phyloP scores from a whole-genome alignment of 1,139 yeast species.

The Sugiyamaella novakii region DNA sequence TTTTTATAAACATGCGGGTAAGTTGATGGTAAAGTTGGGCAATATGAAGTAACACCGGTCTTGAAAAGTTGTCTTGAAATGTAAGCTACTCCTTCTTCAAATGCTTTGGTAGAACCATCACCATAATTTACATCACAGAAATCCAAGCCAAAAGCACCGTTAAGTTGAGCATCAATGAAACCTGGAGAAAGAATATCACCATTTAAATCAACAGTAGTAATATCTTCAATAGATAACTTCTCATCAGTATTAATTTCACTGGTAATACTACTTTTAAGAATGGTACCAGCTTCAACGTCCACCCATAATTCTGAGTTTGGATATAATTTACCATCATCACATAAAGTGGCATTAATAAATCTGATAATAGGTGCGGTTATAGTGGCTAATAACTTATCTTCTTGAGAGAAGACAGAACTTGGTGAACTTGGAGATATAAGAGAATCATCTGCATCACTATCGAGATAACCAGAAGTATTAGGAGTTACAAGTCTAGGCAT shows the following conservation, averaged over 20 bases:
- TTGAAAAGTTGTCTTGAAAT: constrained; percentile 43
- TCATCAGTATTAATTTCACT: constrained; percentile 19
- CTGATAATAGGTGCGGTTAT: constrained; percentile 28
- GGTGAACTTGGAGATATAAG: constrained; percentile 26
- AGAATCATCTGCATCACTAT: constrained; percentile 25
- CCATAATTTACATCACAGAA: constrained; percentile 49
- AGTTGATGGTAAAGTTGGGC: constrained; percentile 64
- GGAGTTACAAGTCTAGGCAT: constrained; percentile 20
- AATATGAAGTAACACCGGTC: constrained; percentile 61
- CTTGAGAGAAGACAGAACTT: constrained; percentile 26
- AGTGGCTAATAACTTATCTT: constrained; percentile 19
- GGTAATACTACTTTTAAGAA: constrained; percentile 36
- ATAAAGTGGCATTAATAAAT: constrained; percentile 56
- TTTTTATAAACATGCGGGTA: constrained; percentile 55
- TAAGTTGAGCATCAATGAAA: constrained; percentile 61
- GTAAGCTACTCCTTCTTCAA: constrained; percentile 32
- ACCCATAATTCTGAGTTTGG: constrained; percentile 51
- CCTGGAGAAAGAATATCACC: constrained; percentile 61
- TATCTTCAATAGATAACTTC: constrained; percentile 16
- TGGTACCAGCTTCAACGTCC: constrained; percentile 50
- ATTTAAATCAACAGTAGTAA: constrained; percentile 48
- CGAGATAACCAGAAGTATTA: constrained; percentile 18
- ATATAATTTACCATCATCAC: constrained; percentile 53
- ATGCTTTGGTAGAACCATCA: constrained; percentile 43
- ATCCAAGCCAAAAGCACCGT: constrained; percentile 63